phyloP scores from a whole-genome alignment of 2,329 filamentous ascomycete genomes.

The Acarospora socialis region DNA sequence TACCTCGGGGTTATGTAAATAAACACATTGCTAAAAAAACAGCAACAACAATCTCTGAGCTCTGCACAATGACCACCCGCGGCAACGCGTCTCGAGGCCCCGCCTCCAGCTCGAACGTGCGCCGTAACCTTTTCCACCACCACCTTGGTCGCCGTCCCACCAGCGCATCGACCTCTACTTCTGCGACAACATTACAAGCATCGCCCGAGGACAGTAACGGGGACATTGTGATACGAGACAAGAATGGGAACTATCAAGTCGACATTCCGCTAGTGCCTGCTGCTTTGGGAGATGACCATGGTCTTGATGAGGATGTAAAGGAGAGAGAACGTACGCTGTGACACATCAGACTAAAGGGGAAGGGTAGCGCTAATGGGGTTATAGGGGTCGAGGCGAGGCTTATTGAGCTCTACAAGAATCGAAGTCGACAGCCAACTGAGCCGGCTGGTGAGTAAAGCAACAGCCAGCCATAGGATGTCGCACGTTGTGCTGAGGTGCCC shows the following conservation, averaged over 20 bases:
- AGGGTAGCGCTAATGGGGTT: neutral
- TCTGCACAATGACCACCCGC: too few relatives aligned
- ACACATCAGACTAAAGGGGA: neutral
- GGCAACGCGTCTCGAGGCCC: too few relatives aligned
- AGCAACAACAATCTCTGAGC: too few relatives aligned
- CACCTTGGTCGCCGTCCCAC: slow-evolving; percentile 30
- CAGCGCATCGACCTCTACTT: slow-evolving; percentile 16
- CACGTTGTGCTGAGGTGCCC: slow-evolving; percentile 14
- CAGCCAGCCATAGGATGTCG: slow-evolving; percentile 2
- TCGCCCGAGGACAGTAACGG: slow-evolving; percentile 19
- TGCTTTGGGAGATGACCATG: slow-evolving; percentile 23
- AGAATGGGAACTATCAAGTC: slow-evolving; percentile 33
- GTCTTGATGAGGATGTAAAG: slow-evolving; percentile 24
- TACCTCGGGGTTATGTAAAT: too few relatives aligned
- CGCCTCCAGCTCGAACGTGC: slow-evolving; percentile 21
- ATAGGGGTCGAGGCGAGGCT: slow-evolving; percentile 33
- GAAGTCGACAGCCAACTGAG: slow-evolving; percentile 42
- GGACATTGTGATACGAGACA: slow-evolving; percentile 37
- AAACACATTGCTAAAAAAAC: too few relatives aligned
- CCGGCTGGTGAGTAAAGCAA: slow-evolving; percentile 42
- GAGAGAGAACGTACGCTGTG: slow-evolving; percentile 28
- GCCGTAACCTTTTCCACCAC: slow-evolving; percentile 31
- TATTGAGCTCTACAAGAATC: slow-evolving; percentile 24
- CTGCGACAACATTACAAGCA: slow-evolving; percentile 9
- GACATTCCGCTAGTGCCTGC: slow-evolving; percentile 30